Evolutionary conservation across 306 rosid species (phyloP), one percentile per base, ranked within the genome.

Genomic region (Sphenostylis stenocarpa): DNA sequence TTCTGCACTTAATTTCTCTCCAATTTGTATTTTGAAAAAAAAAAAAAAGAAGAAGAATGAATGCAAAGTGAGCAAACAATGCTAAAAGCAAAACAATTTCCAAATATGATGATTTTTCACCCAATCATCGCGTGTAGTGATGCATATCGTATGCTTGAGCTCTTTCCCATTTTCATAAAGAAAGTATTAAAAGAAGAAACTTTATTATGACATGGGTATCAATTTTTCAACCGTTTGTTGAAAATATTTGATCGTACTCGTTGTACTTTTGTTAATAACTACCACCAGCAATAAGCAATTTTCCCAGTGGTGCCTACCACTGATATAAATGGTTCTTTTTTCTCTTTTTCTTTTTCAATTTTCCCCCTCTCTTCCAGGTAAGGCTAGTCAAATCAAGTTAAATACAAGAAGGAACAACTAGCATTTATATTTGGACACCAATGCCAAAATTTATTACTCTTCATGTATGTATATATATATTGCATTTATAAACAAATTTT

Each of bases 231-330:
- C 77, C 39, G 10, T 51, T 61, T 63, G 49, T 38, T 71, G 73
- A 53, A 51, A 19, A 39, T 21, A 15, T 72, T 51, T 51, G 67
- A 33, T 64, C 16, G 83, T 79, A 79, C 78, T 38, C 19, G 11
- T 20, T 71, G 83, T 79, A 79, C 83, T 78, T 69, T 57, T 21
- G 17, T 58, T 21, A 58, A 58, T 58, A 78, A 69, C 66, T 52
- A 62, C 73, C 63, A 61, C 5, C 39, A 39, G 48, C 77, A 47
- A 70, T 20, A 15, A 39, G 7, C 61, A 78, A 33, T 69, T 77
- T 71, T 68, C 47, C 70, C 15, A 44, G 76, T 11, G 63, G 36
- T 33, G 53, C 34, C 33, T 16, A 41, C 44, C 56, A 9, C 15
- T 36, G 9, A 33, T 23, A 24, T 47, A 31, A 49, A 68, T 66